Conservation (phyloP, 192 early-diverging fungal genomes). For the Podila minutissima region DNA sequence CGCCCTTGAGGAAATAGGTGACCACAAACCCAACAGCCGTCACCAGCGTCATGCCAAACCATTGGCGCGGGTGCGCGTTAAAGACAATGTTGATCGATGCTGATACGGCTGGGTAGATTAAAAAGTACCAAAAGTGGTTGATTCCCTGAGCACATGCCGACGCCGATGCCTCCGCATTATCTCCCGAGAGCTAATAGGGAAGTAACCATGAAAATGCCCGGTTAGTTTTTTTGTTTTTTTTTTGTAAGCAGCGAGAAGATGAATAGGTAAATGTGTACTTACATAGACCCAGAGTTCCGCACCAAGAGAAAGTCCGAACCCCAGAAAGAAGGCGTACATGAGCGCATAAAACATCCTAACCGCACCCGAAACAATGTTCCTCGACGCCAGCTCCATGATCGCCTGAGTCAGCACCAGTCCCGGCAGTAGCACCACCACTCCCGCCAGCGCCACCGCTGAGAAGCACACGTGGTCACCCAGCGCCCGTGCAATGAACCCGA, state of each 20-base stretch:
- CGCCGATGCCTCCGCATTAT: constrained; percentile 7
- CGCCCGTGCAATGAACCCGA: constrained; percentile 50
- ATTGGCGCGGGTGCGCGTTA: constrained; percentile 47
- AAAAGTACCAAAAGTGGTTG: constrained; percentile 47
- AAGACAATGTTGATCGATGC: constrained; percentile 56
- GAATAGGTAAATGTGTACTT: constrained; percentile 2
- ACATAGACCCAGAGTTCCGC: constrained; percentile 41
- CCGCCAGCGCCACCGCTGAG: constrained; percentile 38
- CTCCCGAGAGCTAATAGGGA: constrained; percentile 15
- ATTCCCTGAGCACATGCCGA: constrained; percentile 41
- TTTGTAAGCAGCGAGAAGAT: neutral
- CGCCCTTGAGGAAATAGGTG: constrained; percentile 31
- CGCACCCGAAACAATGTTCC: constrained; percentile 50
- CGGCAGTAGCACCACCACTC: constrained; percentile 51
- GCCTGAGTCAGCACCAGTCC: constrained; percentile 51
- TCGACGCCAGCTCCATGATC: constrained; percentile 51
- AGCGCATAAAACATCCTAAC: constrained; percentile 51
- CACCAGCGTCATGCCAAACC: constrained; percentile 46
- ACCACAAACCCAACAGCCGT: constrained; percentile 50
- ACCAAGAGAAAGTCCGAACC: constrained; percentile 50
- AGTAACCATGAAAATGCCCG: neutral
- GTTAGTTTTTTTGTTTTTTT: neutral
- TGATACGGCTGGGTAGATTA: constrained; percentile 47
- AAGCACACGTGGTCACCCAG: constrained; percentile 51
- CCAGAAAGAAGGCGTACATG: constrained; percentile 56